Evolutionary conservation across 2,329 filamentous ascomycete species (phyloP).

Genomic region (Aspergillus costaricaensis): DNA sequence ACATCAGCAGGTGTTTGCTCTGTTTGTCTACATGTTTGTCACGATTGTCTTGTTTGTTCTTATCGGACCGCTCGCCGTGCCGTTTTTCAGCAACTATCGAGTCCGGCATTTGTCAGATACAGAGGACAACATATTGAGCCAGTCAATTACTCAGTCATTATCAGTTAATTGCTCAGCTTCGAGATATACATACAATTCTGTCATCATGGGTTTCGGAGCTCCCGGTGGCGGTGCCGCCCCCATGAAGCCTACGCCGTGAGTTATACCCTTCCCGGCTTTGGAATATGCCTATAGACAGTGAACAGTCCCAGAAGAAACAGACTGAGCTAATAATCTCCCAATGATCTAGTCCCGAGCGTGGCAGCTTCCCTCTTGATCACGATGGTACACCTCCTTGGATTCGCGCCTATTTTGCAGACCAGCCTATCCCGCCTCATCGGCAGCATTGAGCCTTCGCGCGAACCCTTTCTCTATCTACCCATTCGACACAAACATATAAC

Average conservation of each 20-base stretch:
- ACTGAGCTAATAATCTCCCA: slow-evolving; percentile 3
- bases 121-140: background rate
- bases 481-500: background rate
- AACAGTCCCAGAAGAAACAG: background rate
- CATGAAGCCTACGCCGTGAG: slow-evolving; percentile 71
- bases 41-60: slow-evolving; percentile 35
- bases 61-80: background rate
- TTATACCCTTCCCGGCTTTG: slow-evolving; percentile 19
- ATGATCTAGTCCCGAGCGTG: slow-evolving; percentile 72
- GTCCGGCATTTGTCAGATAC: background rate
- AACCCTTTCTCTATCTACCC: background rate
- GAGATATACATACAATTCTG: no score
- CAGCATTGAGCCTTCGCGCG: background rate
- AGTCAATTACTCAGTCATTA: background rate
- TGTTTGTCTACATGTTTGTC: slow-evolving; percentile 18
- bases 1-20: slow-evolving; percentile 24
- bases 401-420: no score
- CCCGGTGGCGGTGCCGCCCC: slow-evolving; percentile 67
- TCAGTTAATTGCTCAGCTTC: background rate
- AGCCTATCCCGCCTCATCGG: background rate
- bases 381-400: slow-evolving; percentile 59
- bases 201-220: slow-evolving; percentile 62
- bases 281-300: background rate
- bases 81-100: slow-evolving; percentile 13
- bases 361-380: slow-evolving; percentile 95